These are phyloP conservation scores for Rachicladosporium sp. DNA, from an alignment of 2,329 filamentous ascomycete genomes.

Conservation along the genomic window DNA sequence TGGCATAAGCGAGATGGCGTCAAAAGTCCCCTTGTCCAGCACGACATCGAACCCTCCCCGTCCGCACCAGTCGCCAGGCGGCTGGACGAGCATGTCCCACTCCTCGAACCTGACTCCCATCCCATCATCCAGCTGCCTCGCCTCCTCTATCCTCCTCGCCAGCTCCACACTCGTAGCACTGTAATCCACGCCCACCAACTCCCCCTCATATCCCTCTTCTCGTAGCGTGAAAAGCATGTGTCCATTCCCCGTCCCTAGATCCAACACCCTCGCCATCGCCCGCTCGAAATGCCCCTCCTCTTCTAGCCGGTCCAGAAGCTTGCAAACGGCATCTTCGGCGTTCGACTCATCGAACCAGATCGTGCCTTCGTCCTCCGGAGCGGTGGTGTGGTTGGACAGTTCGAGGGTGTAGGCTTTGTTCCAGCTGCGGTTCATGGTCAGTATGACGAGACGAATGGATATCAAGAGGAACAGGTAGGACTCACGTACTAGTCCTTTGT, in stretches of 20 bases:
- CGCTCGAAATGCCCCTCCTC: slow-evolving; percentile 35
- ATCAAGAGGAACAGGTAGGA: slow-evolving; percentile 3
- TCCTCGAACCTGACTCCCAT: slow-evolving; percentile 36
- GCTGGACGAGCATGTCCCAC: slow-evolving; percentile 38
- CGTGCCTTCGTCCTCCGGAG: slow-evolving; percentile 71
- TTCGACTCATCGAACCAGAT: slow-evolving; percentile 94
- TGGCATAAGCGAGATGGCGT: slow-evolving; percentile 65
- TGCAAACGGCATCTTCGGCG: slow-evolving; percentile 69
- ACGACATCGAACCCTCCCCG: slow-evolving; percentile 67
- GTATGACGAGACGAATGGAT: background rate
- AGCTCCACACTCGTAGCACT: slow-evolving; percentile 62
- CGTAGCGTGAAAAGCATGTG: slow-evolving; percentile 75
- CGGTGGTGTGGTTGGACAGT: slow-evolving; percentile 55
- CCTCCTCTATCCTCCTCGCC: slow-evolving; percentile 47
- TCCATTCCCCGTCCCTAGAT: slow-evolving; percentile 90
- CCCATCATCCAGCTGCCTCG: slow-evolving; percentile 6
- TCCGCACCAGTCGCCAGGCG: slow-evolving; percentile 43
- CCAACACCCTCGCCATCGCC: slow-evolving; percentile 38
- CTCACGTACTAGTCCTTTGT: slow-evolving; percentile 75
- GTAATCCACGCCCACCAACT: slow-evolving; percentile 82
- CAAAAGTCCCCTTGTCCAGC: slow-evolving; percentile 96
- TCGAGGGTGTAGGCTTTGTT: slow-evolving; percentile 60
- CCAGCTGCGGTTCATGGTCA: slow-evolving; percentile 23
- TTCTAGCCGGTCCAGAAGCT: slow-evolving; percentile 45
- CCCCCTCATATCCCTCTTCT: slow-evolving; percentile 45